Evolutionary conservation across 2,329 filamentous ascomycete genomes (phyloP), one percentile per base, ranked within the genome.

Genomic region (Diaporthe sp.): DNA sequence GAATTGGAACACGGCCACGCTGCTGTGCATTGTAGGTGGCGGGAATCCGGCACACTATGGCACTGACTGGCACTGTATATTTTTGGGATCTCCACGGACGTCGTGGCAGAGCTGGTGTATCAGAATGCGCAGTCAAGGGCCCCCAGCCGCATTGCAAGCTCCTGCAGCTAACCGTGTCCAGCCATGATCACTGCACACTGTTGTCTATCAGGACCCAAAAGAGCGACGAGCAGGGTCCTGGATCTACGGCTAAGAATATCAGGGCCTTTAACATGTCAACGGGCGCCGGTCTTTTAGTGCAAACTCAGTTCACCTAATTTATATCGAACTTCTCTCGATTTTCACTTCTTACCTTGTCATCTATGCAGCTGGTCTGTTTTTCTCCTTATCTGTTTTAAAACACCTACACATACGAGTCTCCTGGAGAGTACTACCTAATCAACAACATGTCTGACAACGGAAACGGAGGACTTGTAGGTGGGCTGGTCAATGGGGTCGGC

Each of bases 311-410:
- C 42, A 28, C 15, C 3, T 58, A 38, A 47, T 47, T 45, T 71
- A 71, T 50, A 71, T 60, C 60, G 54, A 28, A 57, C 47, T 17
- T n/a, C 30, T 19, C 52, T 68, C 42, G 10, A 40, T 25, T 60
- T 71, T 30, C 35, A 54, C 40, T 33, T 58, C 69, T 64, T 30
- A 38, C 40, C 47, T 61, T 55, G 58, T 52, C 35, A 30, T 47
- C 47, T 73, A 25, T 33, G 45, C 74, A 75, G 74, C 74, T 64
- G 74, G 74, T 42, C 74, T 75, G 74, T 73, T 42, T 54, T 66
- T 40, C 22, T 35, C 38, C 4, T 35, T 42, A 67, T 60, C 40
- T 15, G 1, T 55, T 38, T 68, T 67, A 38, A 57, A 40, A 15
- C 28, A 70, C 6, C 8, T 57, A 38, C 28, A 15, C 4, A 9